Conservation (phyloP, 169 alveolate species). For the Plasmodium cynomolgi region DNA sequence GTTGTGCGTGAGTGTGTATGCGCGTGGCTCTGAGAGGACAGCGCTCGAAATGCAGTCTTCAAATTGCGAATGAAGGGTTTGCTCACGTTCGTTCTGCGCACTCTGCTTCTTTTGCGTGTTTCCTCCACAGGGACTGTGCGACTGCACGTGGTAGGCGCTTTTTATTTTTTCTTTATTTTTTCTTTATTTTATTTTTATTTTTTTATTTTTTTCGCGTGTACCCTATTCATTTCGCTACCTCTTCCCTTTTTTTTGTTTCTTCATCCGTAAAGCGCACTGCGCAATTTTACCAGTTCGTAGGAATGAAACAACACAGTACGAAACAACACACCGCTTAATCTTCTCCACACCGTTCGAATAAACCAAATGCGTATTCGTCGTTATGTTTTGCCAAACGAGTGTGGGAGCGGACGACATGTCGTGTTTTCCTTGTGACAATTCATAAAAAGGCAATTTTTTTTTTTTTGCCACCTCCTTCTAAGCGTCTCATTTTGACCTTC, state of each 20-base stretch:
- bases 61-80: constrained; percentile 1
- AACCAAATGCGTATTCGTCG: not conserved
- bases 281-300: not conserved
- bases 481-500: not conserved
- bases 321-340: not conserved
- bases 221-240: not conserved
- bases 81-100: not conserved
- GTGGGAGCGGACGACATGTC: not conserved
- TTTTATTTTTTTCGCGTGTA: not conserved
- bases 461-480: not conserved
- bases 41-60: not conserved
- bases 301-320: not conserved
- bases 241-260: not conserved
- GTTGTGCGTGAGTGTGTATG: not conserved
- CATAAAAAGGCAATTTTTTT: constrained; percentile 15
- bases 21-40: not conserved
- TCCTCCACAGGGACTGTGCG: not conserved
- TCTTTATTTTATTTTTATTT: not conserved
- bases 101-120: not conserved
- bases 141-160: not conserved
- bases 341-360: not conserved
- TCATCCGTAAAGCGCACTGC: not conserved
- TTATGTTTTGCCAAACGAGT: not conserved
- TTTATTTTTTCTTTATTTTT: not conserved
- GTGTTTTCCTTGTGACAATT: constrained; percentile 3